phyloP scores from a whole-genome alignment of 108 stramenopile species.

The Parietichytrium sp. region DNA sequence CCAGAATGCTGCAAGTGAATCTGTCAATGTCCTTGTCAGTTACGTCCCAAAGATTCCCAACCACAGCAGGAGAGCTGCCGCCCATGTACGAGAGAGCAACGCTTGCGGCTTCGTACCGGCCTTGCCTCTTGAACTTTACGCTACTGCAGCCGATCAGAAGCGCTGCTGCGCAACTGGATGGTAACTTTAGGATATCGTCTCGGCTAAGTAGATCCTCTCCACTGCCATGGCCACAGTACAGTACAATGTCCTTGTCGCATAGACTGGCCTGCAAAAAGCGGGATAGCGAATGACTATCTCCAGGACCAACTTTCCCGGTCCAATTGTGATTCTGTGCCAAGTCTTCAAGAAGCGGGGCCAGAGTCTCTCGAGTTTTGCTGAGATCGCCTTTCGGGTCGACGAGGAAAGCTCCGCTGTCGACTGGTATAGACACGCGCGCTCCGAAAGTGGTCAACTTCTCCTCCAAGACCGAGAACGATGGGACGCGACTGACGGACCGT shows the following conservation, averaged over 20 bases:
- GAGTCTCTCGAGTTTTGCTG: conserved; percentile 65
- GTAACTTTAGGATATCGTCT: conserved; percentile 64
- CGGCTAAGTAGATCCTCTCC: conserved; percentile 79
- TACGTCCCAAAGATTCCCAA: conserved; percentile 97
- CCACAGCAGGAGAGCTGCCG: conserved; percentile 87
- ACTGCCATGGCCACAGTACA: conserved; percentile 95
- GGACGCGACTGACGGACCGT: conserved; percentile 77
- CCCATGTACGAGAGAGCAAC: conserved; percentile 82
- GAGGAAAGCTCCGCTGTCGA: conserved; percentile 68
- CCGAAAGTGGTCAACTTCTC: conserved; percentile 55
- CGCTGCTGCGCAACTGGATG: conserved; percentile 55
- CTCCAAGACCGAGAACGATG: conserved; percentile 75
- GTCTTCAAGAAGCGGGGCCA: conserved; percentile 67
- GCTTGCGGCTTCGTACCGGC: conserved; percentile 84
- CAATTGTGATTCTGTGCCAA: conserved; percentile 54
- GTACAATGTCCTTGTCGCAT: conserved; percentile 67
- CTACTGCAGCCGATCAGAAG: conserved; percentile 96
- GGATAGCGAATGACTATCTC: conserved; percentile 63
- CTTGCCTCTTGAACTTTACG: conserved; percentile 73
- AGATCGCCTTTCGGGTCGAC: conserved; percentile 90
- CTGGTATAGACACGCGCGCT: conserved; percentile 28
- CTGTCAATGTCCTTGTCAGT: conserved; percentile 96
- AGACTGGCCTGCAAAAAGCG: conserved; percentile 61
- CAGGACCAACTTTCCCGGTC: conserved; percentile 75
- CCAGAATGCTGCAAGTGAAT: conserved; percentile 65